Base-by-base conservation (phyloP, 2,329 filamentous ascomycete genomes). In the Arachnopeziza araneosa region DNA sequence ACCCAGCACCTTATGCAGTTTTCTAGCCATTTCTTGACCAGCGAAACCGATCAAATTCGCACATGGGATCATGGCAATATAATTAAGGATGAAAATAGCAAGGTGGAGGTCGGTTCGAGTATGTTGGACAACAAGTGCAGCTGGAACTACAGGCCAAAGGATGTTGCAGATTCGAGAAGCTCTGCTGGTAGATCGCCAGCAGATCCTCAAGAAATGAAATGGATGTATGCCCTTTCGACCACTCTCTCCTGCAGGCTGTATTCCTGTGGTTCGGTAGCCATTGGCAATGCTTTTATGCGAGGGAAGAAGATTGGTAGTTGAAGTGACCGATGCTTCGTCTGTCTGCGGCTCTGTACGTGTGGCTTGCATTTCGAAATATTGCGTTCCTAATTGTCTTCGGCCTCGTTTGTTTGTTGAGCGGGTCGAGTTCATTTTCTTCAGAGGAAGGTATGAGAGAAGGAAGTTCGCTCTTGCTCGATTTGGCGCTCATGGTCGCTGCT, bases 11-110 rank as follows among this genome's bases (percentile, higher is more conserved):
- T 89, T 89, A 24, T 88, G 88, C 60, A 93, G 75, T 74, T 93
- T 93, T 63, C 86, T 82, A 0, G 88, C 83, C 62, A 91, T 75
- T 71, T 90, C 86, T 64, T 87, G 83, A 14, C 88, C 87, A 7
- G 87, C 85, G 68, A 91, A 92, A 0, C 89, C 89, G 54, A 92
- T 80, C 60, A 91, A 73, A 67, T 92, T 92, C 59, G 89, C 89
- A 50, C 85, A 84, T 0, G 89, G 89, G 1, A 92, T 79, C 86
- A 92, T 92, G 66, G 87, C 87, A 63, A 92, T 82, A 70, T 91
- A 92, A 54, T 86, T 85, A 57, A 90, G 79, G 55, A 83, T 78
- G 74, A 92, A 92, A 56, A 87, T 83, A 72, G 81, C 79, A 1
- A 89, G 75, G 66, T 88, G 79, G 60, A 80, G 75, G 22, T 87